These are phyloP conservation scores for Umbelopsis ramanniana DNA, from an alignment of 192 early-diverging fungal species.

Conservation along the genomic window DNA sequence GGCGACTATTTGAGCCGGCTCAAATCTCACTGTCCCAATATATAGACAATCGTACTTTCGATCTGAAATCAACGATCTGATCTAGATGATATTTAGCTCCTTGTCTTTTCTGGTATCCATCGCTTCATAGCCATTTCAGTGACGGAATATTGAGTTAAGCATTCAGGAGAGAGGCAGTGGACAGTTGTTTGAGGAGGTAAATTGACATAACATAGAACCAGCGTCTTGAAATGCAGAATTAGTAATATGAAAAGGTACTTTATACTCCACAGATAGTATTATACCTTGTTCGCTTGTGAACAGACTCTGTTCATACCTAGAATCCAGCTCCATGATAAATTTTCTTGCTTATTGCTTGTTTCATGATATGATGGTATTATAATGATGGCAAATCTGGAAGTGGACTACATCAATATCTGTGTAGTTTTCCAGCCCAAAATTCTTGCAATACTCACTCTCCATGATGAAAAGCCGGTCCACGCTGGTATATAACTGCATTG, in stretches of 20 bases:
- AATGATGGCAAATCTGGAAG: background rate
- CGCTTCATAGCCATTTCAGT: conserved; percentile 4
- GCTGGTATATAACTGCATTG: conserved; percentile 5
- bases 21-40: too few species aligned
- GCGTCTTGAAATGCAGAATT: background rate
- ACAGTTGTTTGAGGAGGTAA: background rate
- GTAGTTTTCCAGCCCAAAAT: background rate
- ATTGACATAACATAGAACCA: conserved; percentile 5
- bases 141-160: background rate
- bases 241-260: background rate
- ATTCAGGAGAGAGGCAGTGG: background rate
- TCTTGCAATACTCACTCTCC: conserved; percentile 4
- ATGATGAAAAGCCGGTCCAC: conserved; percentile 10
- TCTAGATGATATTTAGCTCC: background rate
- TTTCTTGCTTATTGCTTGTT: background rate
- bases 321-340: background rate
- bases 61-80: too few species aligned
- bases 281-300: conserved; percentile 4
- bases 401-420: background rate
- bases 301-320: conserved; percentile 2
- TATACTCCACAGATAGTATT: background rate
- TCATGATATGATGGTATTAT: conserved; percentile 11
- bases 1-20: too few species aligned
- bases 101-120: conserved; percentile 16
- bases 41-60: too few species aligned